Base-by-base conservation (phyloP, 2,329 filamentous ascomycete genomes). In the Neofusicoccum laricinum region DNA sequence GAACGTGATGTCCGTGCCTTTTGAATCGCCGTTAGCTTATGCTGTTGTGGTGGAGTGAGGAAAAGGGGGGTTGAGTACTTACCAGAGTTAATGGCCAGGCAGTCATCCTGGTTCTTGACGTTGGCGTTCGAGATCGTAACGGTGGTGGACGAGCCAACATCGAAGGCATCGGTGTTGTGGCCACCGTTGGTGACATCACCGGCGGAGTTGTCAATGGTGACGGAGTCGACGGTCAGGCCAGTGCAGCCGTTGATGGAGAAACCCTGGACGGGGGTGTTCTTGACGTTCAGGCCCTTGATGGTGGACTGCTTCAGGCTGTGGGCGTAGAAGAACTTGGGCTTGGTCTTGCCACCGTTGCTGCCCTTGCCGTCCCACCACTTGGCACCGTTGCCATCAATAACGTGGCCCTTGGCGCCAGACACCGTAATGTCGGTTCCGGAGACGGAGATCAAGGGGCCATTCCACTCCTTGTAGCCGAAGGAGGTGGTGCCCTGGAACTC, bases 51-150 rank as follows among this genome's bases (percentile, higher is more conserved):
- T n/a, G n/a, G n/a, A n/a, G n/a, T n/a, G n/a, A n/a, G n/a, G n/a
- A n/a, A n/a, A n/a, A n/a, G n/a, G n/a, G n/a, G n/a, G n/a, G n/a
- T n/a, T n/a, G n/a, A n/a, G n/a, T n/a, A n/a, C n/a, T n/a, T n/a
- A n/a, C n/a, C 82, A 2, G 81, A 83, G 73, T 84, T 85, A 66
- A 85, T 73, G 15, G 83, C 83, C 8, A 85, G 71, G 67, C 83
- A 85, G 69, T 85, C 83, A 66, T 85, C 83, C 73, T 85, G 83
- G 73, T 85, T 85, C 67, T 79, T 74, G 25, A 85, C 78, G 30
- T 70, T 76, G 12, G 81, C 80, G 25, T 77, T 77, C 38, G 72
- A 72, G 68, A 85, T 83, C 19, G 73, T 77, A n/a, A 85, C 72
- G 25, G 74, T 75, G 50, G 72, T 76, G 25, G 74, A 78, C n/a